These are phyloP conservation scores for Akanthomyces dipterigenus DNA, from an alignment of 2,329 filamentous ascomycete species.

Conservation along the genomic window DNA sequence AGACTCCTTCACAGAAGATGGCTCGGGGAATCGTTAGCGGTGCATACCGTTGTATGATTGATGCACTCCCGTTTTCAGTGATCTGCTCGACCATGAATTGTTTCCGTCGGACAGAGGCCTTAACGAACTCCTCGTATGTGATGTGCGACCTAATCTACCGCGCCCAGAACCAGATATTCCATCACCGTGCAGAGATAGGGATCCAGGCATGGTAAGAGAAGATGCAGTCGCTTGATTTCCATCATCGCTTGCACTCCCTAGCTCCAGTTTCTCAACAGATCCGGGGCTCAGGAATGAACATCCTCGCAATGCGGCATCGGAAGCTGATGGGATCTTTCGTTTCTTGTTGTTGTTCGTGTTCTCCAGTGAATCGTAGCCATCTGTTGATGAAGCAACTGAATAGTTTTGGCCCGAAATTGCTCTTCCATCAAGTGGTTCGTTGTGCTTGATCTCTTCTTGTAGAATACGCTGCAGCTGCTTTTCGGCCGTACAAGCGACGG, in stretches of 20 bases:
- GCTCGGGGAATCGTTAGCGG: neutral
- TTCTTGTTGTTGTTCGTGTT: slow-evolving; percentile 99
- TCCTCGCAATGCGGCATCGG: slow-evolving; percentile 48
- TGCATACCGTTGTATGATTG: neutral
- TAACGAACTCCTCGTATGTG: slow-evolving; percentile 56
- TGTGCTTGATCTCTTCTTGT: neutral
- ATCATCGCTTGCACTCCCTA: slow-evolving; percentile 18
- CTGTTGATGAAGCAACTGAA: slow-evolving; percentile 64
- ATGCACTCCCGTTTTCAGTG: slow-evolving; percentile 32
- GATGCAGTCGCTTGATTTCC: slow-evolving; percentile 18
- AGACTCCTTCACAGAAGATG: neutral
- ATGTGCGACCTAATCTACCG: slow-evolving; percentile 69
- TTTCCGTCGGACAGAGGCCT: slow-evolving; percentile 53
- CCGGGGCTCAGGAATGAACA: slow-evolving; percentile 18
- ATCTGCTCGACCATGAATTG: slow-evolving; percentile 47
- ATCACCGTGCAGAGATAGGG: slow-evolving; percentile 40
- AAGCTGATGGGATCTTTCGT: slow-evolving; percentile 89
- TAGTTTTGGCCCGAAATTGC: slow-evolving; percentile 26
- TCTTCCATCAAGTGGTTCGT: neutral
- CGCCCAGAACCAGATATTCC: slow-evolving; percentile 80
- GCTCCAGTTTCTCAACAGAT: neutral
- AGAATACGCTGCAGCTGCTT: neutral
- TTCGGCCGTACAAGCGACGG: neutral
- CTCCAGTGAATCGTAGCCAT: slow-evolving; percentile 95
- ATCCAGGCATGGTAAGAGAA: slow-evolving; percentile 34